These are phyloP conservation scores for Lantana camara DNA, from an alignment of 257 asterid species.

Conservation along the genomic window DNA sequence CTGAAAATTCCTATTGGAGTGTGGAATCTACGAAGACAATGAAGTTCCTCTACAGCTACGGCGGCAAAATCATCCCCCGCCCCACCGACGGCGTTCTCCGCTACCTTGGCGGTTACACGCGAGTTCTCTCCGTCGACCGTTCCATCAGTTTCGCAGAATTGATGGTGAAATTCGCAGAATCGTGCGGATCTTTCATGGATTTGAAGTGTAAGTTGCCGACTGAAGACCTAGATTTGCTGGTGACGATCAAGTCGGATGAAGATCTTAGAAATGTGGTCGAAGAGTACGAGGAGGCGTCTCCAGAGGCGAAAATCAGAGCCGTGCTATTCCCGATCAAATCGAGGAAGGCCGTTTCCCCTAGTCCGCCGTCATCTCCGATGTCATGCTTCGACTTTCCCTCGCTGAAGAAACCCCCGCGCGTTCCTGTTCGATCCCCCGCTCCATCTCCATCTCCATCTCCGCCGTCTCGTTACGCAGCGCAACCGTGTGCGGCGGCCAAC, in stretches of 20 bases:
- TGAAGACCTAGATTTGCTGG: constrained; percentile 75
- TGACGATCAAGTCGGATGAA: constrained; percentile 72
- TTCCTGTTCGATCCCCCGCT: too few species aligned
- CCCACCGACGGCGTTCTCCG: constrained; percentile 73
- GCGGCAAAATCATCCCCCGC: constrained; percentile 75
- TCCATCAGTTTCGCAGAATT: constrained; percentile 50
- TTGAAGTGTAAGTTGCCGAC: constrained; percentile 75
- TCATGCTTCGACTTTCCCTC: constrained; percentile 62
- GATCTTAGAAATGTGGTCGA: constrained; percentile 58
- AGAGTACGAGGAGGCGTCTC: constrained; percentile 62
- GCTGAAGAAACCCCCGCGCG: constrained; percentile 29
- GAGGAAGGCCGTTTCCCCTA: constrained; percentile 51
- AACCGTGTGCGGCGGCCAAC: constrained; percentile 22
- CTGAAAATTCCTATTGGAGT: too few species aligned
- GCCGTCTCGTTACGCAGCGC: constrained; percentile 18
- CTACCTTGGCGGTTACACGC: constrained; percentile 74
- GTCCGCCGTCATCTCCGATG: constrained; percentile 73
- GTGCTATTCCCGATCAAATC: constrained; percentile 53
- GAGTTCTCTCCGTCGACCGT: constrained; percentile 70
- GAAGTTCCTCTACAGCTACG: constrained; percentile 85
- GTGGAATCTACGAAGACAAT: too few species aligned
- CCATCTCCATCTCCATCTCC: too few species aligned
- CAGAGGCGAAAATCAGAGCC: constrained; percentile 70
- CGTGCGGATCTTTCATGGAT: constrained; percentile 61
- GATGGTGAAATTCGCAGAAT: constrained; percentile 76